Evolutionary conservation across 1,139 yeast genomes (phyloP), one percentile per base, ranked within the genome.

Genomic region (Kurtzmaniella quercitrusa): DNA sequence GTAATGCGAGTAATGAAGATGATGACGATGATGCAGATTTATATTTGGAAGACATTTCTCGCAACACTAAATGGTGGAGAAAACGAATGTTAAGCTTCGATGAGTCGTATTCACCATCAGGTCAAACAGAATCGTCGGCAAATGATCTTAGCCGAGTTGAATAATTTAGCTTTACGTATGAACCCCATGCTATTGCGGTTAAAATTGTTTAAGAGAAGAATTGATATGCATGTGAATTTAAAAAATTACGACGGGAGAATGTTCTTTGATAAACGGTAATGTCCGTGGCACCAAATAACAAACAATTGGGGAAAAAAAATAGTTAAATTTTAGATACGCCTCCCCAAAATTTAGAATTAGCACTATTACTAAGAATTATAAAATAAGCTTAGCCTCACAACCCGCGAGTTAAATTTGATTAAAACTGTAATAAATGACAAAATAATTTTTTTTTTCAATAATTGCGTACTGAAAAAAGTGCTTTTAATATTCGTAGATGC

Each of bases 31-130:
- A 61, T 4, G 59, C 60, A 18, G 65, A 63, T 28, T 50, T 63
- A 22, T 57, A 52, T 39, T 50, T 74, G 57, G 79, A 74, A 48
- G 77, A 71, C 40, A 59, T 71, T 17, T 65, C 61, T 46, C 74
- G 68, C 35, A 59, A 61, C 12, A 61, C 56, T 43, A 63, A 63
- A 47, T 71, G 77, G 77, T 75, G 80, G 80, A 62, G 65, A 38
- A 61, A 57, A 41, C 55, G 81, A 47, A 68, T 74, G 74, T 64
- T 62, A 28, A 53, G 60, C 38, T 51, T 67, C 50, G 59, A 61
- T 42, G 54, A 53, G 39, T 51, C 56, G 5, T 59, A 59, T 42
- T 46, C 53, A 1, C 61, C 60, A 32, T 47, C 54, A 2, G 22
- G 15, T 5, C 33, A 26, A 26, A 26, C 30, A 4, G 30, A 9